Evolutionary conservation across 2,329 filamentous ascomycete species (phyloP), one percentile per base, ranked within the genome.

Genomic region (Talaromyces sp.): DNA sequence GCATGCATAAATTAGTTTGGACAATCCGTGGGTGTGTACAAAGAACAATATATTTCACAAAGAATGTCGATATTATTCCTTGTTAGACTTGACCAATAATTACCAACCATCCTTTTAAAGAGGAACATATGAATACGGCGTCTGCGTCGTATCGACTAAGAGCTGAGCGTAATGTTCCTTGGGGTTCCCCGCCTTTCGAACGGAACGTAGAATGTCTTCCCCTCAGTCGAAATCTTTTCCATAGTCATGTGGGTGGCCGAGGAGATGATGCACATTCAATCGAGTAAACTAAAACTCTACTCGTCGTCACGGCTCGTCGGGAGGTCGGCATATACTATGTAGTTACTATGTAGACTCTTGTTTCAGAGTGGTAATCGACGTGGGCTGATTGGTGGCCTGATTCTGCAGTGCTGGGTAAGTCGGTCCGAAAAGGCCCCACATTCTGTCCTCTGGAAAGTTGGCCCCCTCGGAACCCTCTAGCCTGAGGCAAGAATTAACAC

Each of bases 401-500:
- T 36, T 22, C 11, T 56, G 53, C 53, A 38, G 29, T 56, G 31
- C 53, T 56, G 53, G 31, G 53, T 56, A 56, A 56, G 29, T 36
- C 19, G 53, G 53, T 38, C 53, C 53, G 53, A 56, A 56, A 27
- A 38, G 11, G 22, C 53, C 22, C 53, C 53, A 56, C 53, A 56
- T 11, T 38, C 22, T 56, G 27, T 31, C 17, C 15, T 2, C 15
- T 49, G 6, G 19, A 15, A n/a, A n/a, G 10, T 25, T 45, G 47
- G 22, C 49, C 51, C 27, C 51, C 51, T 54, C 53, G n/a, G 31
- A 56, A 36, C 19, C 29, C 22, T 11, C 27, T 17, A n/a, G 25
- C 51, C 51, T 54, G 51, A 54, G 51, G 51, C 51, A 54, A 54
- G n/a, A 22, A 54, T 36, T 54, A 54, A 34, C 51, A 34, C 53